Evolutionary conservation across 129 eudicot genomes (phyloP).

Genomic region (Artemisia annua): DNA sequence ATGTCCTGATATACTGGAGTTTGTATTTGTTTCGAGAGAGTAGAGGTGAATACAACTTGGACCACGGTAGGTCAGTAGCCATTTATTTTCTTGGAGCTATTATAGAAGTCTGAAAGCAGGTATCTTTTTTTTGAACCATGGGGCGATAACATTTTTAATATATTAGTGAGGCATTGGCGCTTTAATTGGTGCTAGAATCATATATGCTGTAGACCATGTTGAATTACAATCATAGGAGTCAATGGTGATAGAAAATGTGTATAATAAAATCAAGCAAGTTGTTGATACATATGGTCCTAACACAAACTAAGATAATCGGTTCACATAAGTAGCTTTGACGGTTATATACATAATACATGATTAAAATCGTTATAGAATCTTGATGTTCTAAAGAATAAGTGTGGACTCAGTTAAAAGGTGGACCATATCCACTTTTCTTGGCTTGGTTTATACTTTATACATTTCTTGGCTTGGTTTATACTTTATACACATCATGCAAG

Average conservation of each 20-base stretch:
- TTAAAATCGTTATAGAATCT: too few relatives aligned
- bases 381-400: too few relatives aligned
- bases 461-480: too few relatives aligned
- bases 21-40: not conserved
- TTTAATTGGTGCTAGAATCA: not conserved
- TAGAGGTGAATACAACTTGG: too few relatives aligned
- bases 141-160: not conserved
- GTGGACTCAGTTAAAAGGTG: too few relatives aligned
- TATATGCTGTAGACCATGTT: conserved; percentile 5
- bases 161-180: not conserved
- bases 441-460: too few relatives aligned
- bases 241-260: not conserved
- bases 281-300: not conserved
- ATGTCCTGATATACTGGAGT: conserved; percentile 5
- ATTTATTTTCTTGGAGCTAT: not conserved
- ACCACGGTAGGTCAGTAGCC: too few relatives aligned
- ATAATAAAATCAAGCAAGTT: not conserved
- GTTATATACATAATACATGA: not conserved
- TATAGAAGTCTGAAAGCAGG: conserved; percentile 10
- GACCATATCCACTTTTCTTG: too few relatives aligned
- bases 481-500: too few relatives aligned
- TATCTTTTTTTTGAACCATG: not conserved
- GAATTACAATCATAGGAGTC: not conserved
- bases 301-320: not conserved
- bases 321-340: not conserved